Evolutionary conservation across 2,329 filamentous ascomycete species (phyloP), one percentile per base, ranked within the genome.

Genomic region (Rhynchosporium agropyri): DNA sequence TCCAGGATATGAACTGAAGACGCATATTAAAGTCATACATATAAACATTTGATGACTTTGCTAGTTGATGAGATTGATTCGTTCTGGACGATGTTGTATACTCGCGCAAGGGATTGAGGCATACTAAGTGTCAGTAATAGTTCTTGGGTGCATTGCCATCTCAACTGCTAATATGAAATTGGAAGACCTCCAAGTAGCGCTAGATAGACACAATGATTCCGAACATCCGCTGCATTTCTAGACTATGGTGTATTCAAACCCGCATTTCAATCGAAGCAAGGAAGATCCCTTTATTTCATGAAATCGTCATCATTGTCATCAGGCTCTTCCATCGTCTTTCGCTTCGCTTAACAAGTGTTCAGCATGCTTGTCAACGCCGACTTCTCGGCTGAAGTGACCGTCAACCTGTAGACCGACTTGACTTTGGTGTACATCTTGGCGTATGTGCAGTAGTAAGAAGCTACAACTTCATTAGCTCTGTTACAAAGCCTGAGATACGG

Each of bases 371-470:
- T 78, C 66, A 93, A 76, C 0, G 89, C 88, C 15, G 77, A 77
- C 81, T 91, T 92, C 82, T 96, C 91, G 0, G 84, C 85, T 53
- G 79, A 80, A 1, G 89, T 94, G 65, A 95, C 79, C 15, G 83
- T 88, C 68, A 96, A 76, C 0, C 74, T 75, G 74, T 89, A 95
- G 70, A 86, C 84, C 70, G 81, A 84, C 84, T 95, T 96, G 69
- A 96, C 90, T 72, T 85, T 83, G 46, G 94, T 82, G 88, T 89
- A 96, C 62, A 69, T 85, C 73, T 84, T 82, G 13, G 90, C 88
- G 72, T 96, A 95, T 33, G 84, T 88, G 83, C 91, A 95, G 75
- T 90, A 84, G 77, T 91, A 94, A 66, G 80, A 81, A 20, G 76
- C 80, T 79, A 61, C 57, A 13, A 42, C 20, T 3, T 2, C 3